These are phyloP conservation scores for Trichosporon coremiiforme DNA, from an alignment of 1,284 basidiomycete species.

Conservation along the genomic window DNA sequence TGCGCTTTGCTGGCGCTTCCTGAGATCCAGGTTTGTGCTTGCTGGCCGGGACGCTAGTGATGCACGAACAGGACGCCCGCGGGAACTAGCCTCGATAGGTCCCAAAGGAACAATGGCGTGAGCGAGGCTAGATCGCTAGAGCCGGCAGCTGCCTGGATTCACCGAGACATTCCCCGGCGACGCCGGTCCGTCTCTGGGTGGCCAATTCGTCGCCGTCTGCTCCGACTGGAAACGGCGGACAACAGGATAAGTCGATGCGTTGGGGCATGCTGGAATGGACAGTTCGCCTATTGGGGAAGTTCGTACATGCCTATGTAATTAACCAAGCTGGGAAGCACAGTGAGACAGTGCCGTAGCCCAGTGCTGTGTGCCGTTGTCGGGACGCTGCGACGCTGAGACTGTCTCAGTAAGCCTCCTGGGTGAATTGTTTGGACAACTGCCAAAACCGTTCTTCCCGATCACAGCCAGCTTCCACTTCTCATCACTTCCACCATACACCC, in stretches of 20 bases:
- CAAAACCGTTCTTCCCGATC: neutral
- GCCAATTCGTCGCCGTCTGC: too few species aligned
- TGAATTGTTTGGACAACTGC: constrained; percentile 2
- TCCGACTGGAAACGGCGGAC: too few species aligned
- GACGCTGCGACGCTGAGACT: neutral
- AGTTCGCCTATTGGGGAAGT: too few species aligned
- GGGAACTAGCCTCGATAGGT: neutral
- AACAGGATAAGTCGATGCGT: neutral
- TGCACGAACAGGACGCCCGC: neutral
- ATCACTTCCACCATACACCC: too few species aligned
- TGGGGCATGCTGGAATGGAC: neutral
- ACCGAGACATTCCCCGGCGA: neutral
- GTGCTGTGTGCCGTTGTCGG: neutral
- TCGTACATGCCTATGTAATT: neutral
- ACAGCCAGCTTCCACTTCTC: neutral
- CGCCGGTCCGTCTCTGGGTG: too few species aligned
- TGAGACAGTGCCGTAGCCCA: constrained; percentile 6
- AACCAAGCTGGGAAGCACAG: neutral
- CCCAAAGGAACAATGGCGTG: too few species aligned
- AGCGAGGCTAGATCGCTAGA: neutral
- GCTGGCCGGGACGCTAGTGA: too few species aligned
- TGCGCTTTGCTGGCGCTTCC: neutral
- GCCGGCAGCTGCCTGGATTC: neutral
- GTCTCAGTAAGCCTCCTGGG: neutral
- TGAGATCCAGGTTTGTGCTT: too few species aligned